Evolutionary conservation across 352 stramenopile species (phyloP), one percentile per base, ranked within the genome.

Genomic region (Paralagenidium karlingii): DNA sequence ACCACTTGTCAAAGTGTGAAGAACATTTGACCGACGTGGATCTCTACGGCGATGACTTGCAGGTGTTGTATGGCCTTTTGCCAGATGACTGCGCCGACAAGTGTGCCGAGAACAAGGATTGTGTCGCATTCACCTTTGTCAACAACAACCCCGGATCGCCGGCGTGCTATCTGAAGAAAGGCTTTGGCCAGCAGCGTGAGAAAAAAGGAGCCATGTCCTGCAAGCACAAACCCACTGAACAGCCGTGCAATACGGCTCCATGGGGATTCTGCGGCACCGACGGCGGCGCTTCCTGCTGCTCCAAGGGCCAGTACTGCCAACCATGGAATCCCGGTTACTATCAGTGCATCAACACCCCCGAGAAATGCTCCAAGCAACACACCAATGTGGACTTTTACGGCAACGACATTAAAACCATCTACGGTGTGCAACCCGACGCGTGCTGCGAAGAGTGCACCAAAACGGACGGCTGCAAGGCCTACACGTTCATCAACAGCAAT

Each of bases 401-500:
- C 13, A 45, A 53, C 20, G 60, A 79, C 38, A 55, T 74, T 16
- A 45, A 55, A 38, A 55, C 51, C 3, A 34, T 70, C 18, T 58
- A 61, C 34, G 47, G 51, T 3, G 41, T 68, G 11, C 28, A 51
- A 24, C 53, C 60, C 26, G 50, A 26, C 22, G 56, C 67, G 8
- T 78, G 61, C 39, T 71, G 64, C 32, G 61, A 65, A 24, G 44
- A 58, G 34, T 81, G 69, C 40, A 26, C 40, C 2, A 42, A 21
- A n/a, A 73, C 58, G n/a, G 24, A 22, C 12, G 60, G 51, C 16
- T 70, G 63, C 38, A 52, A 49, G 27, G 65, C 60, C 18, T 79
- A 69, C 60, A 79, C 68, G 5, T 76, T 67, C 38, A 53, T 75
- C 42, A 73, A 69, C 39, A 40, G 69, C 28, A 80, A 77, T 38